phyloP scores from a whole-genome alignment of 2,329 filamentous ascomycete genomes.

The Cladosporium sp. region DNA sequence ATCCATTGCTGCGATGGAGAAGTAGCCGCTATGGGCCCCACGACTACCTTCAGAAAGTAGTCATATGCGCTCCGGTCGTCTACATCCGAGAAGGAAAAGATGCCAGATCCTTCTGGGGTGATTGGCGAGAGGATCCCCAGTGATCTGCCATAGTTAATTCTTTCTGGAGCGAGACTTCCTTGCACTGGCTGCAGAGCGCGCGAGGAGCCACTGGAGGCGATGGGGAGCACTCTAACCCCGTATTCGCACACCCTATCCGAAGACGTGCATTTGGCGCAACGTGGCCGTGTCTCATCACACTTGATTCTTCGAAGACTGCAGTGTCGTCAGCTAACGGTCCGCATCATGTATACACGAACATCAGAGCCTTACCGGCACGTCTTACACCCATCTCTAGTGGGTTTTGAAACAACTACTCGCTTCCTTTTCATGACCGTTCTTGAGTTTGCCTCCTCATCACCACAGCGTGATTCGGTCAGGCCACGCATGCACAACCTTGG shows the following conservation, averaged over 20 bases:
- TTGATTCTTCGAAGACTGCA: not conserved
- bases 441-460: too few relatives aligned
- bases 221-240: not conserved
- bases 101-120: not conserved
- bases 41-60: not conserved
- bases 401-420: conserved; percentile 1
- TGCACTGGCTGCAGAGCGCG: not conserved
- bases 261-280: not conserved
- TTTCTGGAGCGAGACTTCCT: too few relatives aligned
- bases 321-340: not conserved
- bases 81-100: not conserved
- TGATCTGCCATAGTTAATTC: not conserved
- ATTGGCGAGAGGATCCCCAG: not conserved
- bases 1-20: conserved; percentile 2
- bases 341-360: too few relatives aligned
- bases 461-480: too few relatives aligned
- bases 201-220: not conserved
- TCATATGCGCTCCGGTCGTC: conserved; percentile 2
- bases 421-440: conserved; percentile 6
- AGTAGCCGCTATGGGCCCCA: not conserved
- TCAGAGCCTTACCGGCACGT: not conserved
- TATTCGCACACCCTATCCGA: conserved; percentile 1
- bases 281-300: conserved; percentile 2
- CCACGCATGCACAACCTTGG: too few relatives aligned
- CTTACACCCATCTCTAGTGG: conserved; percentile 2